Evolutionary conservation across 495 filamentous ascomycete genomes (phyloP).

Genomic region (Pseudomonodictys pantanalensis): DNA sequence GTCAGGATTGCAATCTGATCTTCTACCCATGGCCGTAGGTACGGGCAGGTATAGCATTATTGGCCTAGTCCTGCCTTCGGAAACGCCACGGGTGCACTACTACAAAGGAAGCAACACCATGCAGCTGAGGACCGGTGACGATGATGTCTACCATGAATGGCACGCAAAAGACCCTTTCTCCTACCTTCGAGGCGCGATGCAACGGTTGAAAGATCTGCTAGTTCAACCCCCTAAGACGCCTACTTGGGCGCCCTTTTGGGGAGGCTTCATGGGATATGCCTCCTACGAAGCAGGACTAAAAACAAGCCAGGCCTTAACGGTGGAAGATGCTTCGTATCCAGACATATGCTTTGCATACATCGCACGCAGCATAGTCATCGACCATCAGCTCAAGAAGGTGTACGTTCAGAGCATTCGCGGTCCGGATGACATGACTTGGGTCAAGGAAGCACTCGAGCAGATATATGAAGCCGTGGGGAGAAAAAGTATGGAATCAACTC

Average conservation of each 20-base stretch:
- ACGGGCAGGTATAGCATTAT: slow-evolving; percentile 68
- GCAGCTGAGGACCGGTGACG: slow-evolving; percentile 33
- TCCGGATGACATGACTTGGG: slow-evolving; percentile 36
- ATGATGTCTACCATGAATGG: slow-evolving; percentile 20
- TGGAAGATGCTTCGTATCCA: slow-evolving; percentile 45
- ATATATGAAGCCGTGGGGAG: slow-evolving; percentile 19
- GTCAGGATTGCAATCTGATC: slow-evolving; percentile 26
- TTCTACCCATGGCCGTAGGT: slow-evolving; percentile 50
- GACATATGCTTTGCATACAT: slow-evolving; percentile 78
- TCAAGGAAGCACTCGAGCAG: slow-evolving; percentile 35
- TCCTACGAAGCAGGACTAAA: slow-evolving; percentile 82
- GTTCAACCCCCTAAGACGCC: slow-evolving; percentile 16
- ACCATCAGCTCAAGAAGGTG: slow-evolving; percentile 59
- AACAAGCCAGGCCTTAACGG: slow-evolving; percentile 50
- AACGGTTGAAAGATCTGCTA: slow-evolving; percentile 11
- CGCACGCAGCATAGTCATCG: slow-evolving; percentile 75
- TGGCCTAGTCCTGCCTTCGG: slow-evolving; percentile 52
- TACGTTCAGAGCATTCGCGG: slow-evolving; percentile 63
- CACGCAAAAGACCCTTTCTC: slow-evolving; percentile 16
- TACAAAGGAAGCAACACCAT: slow-evolving; percentile 41
- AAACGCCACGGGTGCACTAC: slow-evolving; percentile 55
- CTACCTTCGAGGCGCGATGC: slow-evolving; percentile 37
- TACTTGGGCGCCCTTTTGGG: slow-evolving; percentile 66
- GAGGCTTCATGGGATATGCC: slow-evolving; percentile 85
- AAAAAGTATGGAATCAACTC: slow-evolving; percentile 38